Conservation (phyloP, 108 stramenopile genomes). For the Nitzschia palea region DNA sequence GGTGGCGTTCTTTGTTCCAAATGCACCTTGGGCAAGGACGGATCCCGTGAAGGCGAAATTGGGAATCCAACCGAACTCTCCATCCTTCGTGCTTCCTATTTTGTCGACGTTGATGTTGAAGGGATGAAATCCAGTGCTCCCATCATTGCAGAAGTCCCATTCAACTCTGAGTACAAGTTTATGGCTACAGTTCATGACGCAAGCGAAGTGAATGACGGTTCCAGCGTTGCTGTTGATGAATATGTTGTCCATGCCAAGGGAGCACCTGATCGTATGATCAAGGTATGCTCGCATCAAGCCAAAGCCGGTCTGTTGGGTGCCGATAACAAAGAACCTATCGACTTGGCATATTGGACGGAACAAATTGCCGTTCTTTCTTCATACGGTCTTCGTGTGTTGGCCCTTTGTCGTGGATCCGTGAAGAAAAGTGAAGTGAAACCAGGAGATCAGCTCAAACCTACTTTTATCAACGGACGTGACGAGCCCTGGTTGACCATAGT, state of each 20-base stretch:
- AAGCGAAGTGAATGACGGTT: conserved; percentile 5
- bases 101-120: conserved; percentile 45
- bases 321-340: conserved; percentile 47
- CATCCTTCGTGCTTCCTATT: conserved; percentile 68
- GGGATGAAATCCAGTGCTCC: conserved; percentile 42
- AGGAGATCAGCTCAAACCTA: conserved; percentile 61
- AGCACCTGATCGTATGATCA: conserved; percentile 91
- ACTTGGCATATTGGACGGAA: conserved; percentile 70
- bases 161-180: conserved; percentile 75
- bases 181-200: conserved; percentile 72
- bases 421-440: conserved; percentile 45
- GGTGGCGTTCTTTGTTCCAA: conserved; percentile 66
- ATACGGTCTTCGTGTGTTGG: conserved; percentile 93
- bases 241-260: conserved; percentile 89
- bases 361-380: conserved; percentile 75
- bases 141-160: conserved; percentile 67
- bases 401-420: conserved; percentile 64
- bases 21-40: conserved; percentile 59
- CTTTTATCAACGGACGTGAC: conserved; percentile 58
- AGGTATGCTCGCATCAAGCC: conserved; percentile 63
- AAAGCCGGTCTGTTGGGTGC: conserved; percentile 53
- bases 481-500: conserved; percentile 80
- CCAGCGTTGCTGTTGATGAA: conserved; percentile 36
- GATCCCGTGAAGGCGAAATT: conserved; percentile 64
- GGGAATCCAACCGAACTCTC: conserved; percentile 75